Conservation (phyloP, 1,284 basidiomycete species). For the Inonotus hispidus region DNA sequence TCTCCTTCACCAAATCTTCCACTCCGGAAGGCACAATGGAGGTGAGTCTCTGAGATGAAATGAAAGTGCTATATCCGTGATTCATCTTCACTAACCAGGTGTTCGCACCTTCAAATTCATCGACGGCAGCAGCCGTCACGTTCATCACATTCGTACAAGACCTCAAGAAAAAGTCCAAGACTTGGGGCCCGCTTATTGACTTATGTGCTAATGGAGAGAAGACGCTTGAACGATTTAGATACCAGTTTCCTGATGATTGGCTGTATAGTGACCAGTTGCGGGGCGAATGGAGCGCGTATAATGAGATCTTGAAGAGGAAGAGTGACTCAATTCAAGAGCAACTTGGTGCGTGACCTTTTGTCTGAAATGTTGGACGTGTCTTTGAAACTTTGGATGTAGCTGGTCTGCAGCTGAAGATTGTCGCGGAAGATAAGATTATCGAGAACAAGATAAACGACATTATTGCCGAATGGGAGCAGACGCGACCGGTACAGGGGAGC, state of each 20-base stretch:
- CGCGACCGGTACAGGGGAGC: slow-evolving; percentile 92
- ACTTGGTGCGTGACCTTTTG: slow-evolving; percentile 51
- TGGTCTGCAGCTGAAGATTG: slow-evolving; percentile 95
- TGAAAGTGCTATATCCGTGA: background rate
- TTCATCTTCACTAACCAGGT: slow-evolving; percentile 24
- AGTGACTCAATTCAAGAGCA: slow-evolving; percentile 98
- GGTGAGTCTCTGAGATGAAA: slow-evolving; percentile 1
- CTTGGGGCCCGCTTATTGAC: slow-evolving; percentile 97
- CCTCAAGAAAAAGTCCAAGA: slow-evolving; percentile 92
- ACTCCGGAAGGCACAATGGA: slow-evolving; percentile 15
- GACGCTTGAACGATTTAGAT: slow-evolving; percentile 94
- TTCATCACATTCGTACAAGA: slow-evolving; percentile 99
- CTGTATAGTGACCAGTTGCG: slow-evolving; percentile 96
- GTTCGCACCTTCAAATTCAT: slow-evolving; percentile 60
- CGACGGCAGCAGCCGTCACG: slow-evolving; percentile 94
- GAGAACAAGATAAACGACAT: slow-evolving; percentile 91
- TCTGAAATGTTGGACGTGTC: background rate
- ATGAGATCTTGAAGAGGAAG: slow-evolving; percentile 96
- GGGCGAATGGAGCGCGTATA: slow-evolving; percentile 98
- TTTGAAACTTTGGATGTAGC: slow-evolving; percentile 40
- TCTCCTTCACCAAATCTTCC: background rate
- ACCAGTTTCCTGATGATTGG: slow-evolving; percentile 97
- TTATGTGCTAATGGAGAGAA: slow-evolving; percentile 93
- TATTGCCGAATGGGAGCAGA: slow-evolving; percentile 91
- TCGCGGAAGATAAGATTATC: slow-evolving; percentile 98